phyloP scores from a whole-genome alignment of 768 basidiomycete genomes.

The Rubroboletus pulcherrimus region DNA sequence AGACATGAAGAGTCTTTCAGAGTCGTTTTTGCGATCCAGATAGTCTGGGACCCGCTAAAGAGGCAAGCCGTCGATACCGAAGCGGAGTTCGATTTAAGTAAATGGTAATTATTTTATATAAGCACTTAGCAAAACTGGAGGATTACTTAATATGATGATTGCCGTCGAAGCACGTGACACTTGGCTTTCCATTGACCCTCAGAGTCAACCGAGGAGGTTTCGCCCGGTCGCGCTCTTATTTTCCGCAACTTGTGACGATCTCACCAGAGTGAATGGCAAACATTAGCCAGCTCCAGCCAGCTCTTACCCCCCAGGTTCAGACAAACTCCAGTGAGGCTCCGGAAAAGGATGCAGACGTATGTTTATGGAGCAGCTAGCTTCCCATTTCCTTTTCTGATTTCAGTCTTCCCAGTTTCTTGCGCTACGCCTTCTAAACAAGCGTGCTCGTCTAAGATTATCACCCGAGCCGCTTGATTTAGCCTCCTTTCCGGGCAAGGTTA shows the following conservation, averaged over 20 bases:
- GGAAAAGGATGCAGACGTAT: conserved; percentile 32
- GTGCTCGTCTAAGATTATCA: conserved; percentile 62
- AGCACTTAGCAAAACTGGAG: neutral
- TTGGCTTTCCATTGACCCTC: neutral
- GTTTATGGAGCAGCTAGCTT: neutral
- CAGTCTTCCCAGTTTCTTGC: conserved; percentile 34
- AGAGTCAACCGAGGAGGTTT: neutral
- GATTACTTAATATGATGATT: neutral
- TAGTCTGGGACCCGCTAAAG: too few species aligned
- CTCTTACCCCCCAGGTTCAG: conserved; percentile 21
- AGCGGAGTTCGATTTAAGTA: neutral
- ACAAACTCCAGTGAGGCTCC: conserved; percentile 20
- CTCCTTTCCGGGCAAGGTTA: conserved; percentile 40
- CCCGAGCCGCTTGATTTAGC: conserved; percentile 43
- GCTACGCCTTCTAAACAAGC: conserved; percentile 49
- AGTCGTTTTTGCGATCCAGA: neutral
- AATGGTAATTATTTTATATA: neutral
- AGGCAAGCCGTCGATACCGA: too few species aligned
- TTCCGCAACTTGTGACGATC: neutral
- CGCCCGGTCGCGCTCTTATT: neutral
- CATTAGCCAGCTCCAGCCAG: conserved; percentile 31
- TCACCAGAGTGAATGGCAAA: conserved; percentile 22
- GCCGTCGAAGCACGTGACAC: conserved; percentile 3
- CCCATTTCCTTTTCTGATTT: conserved; percentile 2
- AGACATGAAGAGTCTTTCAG: neutral